These are phyloP conservation scores for Calonectria leucothoes DNA, from an alignment of 2,329 filamentous ascomycete species.

Conservation along the genomic window DNA sequence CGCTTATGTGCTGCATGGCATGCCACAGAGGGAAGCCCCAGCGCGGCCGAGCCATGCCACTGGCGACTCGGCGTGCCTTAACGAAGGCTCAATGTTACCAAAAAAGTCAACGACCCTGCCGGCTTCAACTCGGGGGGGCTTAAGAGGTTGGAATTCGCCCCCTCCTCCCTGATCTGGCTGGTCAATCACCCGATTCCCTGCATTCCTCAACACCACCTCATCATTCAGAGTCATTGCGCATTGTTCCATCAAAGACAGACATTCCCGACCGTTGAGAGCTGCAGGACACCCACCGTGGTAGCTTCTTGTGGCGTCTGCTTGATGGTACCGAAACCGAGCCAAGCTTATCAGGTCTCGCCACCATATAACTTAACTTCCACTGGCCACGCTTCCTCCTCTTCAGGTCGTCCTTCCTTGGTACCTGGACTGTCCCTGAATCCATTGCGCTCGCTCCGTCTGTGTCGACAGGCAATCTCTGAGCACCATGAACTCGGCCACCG, in stretches of 20 bases:
- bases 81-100: conserved; percentile 30
- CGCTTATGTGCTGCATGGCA: conserved; percentile 9
- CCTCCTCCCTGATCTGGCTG: conserved; percentile 24
- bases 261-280: conserved; percentile 17
- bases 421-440: neutral
- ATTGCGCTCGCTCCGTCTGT: conserved; percentile 25
- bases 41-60: conserved; percentile 23
- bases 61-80: conserved; percentile 24
- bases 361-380: conserved; percentile 20
- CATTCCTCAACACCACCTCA: conserved; percentile 34
- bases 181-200: conserved; percentile 26
- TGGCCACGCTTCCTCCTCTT: neutral
- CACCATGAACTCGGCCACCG: conserved; percentile 56
- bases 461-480: conserved; percentile 26
- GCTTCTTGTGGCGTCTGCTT: conserved; percentile 16
- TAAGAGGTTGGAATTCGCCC: conserved; percentile 23
- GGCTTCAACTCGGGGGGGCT: conserved; percentile 25
- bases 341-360: conserved; percentile 26
- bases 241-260: neutral
- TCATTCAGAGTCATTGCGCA: conserved; percentile 24
- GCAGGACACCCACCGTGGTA: conserved; percentile 10
- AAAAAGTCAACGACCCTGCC: conserved; percentile 34
- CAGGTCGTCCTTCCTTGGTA: neutral
- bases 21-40: conserved; percentile 27
- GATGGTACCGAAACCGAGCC: conserved; percentile 12